These are phyloP conservation scores for Ilyonectria destructans DNA, from an alignment of 2,329 filamentous ascomycete genomes.

Conservation along the genomic window DNA sequence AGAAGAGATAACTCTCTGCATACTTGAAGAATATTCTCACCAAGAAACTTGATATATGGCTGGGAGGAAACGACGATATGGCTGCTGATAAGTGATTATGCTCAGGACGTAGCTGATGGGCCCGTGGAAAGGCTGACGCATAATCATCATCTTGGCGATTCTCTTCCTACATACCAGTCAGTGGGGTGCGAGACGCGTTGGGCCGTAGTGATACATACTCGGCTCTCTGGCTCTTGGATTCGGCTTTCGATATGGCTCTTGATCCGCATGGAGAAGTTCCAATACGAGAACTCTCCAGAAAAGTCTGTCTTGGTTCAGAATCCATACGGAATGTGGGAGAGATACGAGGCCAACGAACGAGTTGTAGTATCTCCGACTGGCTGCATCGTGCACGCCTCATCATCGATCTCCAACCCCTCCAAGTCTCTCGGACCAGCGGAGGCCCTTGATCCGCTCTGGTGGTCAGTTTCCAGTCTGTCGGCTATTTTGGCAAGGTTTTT, in stretches of 20 bases:
- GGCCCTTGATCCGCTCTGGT: neutral
- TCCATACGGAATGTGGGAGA: slow-evolving; percentile 28
- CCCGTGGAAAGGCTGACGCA: slow-evolving; percentile 48
- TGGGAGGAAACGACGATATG: slow-evolving; percentile 61
- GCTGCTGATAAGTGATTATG: slow-evolving; percentile 54
- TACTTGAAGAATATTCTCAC: slow-evolving; percentile 65
- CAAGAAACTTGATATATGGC: slow-evolving; percentile 64
- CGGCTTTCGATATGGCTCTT: slow-evolving; percentile 63
- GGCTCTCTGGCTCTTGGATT: slow-evolving; percentile 46
- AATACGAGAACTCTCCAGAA: slow-evolving; percentile 68
- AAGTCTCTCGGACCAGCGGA: slow-evolving; percentile 1
- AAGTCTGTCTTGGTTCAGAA: slow-evolving; percentile 56
- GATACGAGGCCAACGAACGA: slow-evolving; percentile 3
- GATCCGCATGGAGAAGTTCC: slow-evolving; percentile 68
- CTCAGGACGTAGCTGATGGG: slow-evolving; percentile 62
- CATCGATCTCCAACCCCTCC: slow-evolving; percentile 3
- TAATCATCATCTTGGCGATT: slow-evolving; percentile 58
- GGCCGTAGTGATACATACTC: slow-evolving; percentile 39
- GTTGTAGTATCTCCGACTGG: slow-evolving; percentile 20
- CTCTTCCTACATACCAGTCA: slow-evolving; percentile 41
- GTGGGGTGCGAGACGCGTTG: slow-evolving; percentile 3
- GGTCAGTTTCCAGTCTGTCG: neutral
- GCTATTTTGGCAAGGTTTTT: neutral
- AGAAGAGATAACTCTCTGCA: slow-evolving; percentile 66
- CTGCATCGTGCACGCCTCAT: slow-evolving; percentile 6